These are phyloP conservation scores for Vigna radiata DNA, from an alignment of 306 rosid genomes.

Conservation along the genomic window DNA sequence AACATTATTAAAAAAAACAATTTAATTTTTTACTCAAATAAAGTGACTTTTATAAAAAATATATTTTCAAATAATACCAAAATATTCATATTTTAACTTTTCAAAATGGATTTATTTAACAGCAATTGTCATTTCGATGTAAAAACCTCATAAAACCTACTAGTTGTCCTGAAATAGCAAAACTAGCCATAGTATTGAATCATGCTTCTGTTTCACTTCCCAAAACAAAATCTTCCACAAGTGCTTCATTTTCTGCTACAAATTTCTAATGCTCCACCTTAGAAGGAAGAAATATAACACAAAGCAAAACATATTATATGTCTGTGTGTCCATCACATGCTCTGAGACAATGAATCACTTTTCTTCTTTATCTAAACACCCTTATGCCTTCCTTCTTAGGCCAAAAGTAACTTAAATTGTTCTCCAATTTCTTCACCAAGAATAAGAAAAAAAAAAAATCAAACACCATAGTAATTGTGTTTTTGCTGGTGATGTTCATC, in stretches of 20 bases:
- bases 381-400: conserved; percentile 6
- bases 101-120: background rate
- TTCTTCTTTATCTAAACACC: conserved; percentile 1
- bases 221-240: too few relatives aligned
- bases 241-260: background rate
- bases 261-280: background rate
- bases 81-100: background rate
- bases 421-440: conserved; percentile 13
- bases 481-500: background rate
- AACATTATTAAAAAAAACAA: too few relatives aligned
- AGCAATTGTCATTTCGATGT: background rate
- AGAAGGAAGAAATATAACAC: background rate
- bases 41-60: background rate
- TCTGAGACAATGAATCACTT: background rate
- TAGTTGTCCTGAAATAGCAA: too few relatives aligned
- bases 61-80: background rate
- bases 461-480: background rate
- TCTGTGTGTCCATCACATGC: conserved; percentile 9
- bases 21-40: too few relatives aligned
- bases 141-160: background rate
- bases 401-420: conserved; percentile 17
- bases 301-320: background rate
- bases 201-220: too few relatives aligned
- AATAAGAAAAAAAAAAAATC: background rate
- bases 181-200: too few relatives aligned